A percentile compares a stretch with the other conserved stretches of the same genome.
Evolutionary conservation across 2,329 filamentous ascomycete species (phyloP).

Genomic region (Colletotrichum higginsianum): DNA sequence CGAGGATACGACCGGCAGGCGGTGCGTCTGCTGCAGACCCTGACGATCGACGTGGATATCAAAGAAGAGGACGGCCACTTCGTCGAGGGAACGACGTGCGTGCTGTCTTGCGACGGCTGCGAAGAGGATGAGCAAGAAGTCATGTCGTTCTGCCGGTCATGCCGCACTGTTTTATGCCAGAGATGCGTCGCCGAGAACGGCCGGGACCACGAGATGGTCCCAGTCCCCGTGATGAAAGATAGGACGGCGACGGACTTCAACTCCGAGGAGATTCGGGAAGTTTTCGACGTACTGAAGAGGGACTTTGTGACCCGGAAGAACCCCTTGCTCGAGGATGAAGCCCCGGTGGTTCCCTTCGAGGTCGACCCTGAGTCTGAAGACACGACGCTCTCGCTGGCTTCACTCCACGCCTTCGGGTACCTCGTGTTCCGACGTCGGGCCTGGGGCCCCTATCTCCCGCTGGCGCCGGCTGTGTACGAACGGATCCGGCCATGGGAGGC

Average conservation of each 20-base stretch:
- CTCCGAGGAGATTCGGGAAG: slow-evolving; percentile 18
- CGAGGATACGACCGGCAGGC: slow-evolving; percentile 29
- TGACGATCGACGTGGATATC: slow-evolving; percentile 5
- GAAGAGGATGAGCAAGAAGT: slow-evolving; percentile 22
- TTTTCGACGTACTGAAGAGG: background rate
- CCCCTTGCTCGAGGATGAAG: background rate
- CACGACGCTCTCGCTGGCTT: slow-evolving; percentile 45
- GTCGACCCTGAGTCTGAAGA: slow-evolving; percentile 21
- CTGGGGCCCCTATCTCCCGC: slow-evolving; percentile 44
- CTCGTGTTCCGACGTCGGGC: slow-evolving; percentile 45
- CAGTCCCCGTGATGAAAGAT: slow-evolving; percentile 19
- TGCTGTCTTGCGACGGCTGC: slow-evolving; percentile 23
- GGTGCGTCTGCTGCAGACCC: slow-evolving; percentile 13
- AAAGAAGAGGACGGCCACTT: slow-evolving; percentile 1
- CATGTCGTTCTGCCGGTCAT: slow-evolving; percentile 35
- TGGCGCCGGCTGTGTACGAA: slow-evolving; percentile 34
- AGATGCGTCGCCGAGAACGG: slow-evolving; percentile 16
- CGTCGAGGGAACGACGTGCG: slow-evolving; percentile 1
- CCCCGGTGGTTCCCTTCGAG: background rate
- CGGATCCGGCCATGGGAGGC: slow-evolving; percentile 42
- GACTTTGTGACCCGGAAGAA: slow-evolving; percentile 13
- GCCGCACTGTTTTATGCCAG: slow-evolving; percentile 3
- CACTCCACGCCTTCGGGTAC: slow-evolving; percentile 47
- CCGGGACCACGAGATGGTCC: slow-evolving; percentile 13
- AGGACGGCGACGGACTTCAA: slow-evolving; percentile 25